Conservation (phyloP, 139 green algal genomes). For the Zygnema cylindricum region DNA sequence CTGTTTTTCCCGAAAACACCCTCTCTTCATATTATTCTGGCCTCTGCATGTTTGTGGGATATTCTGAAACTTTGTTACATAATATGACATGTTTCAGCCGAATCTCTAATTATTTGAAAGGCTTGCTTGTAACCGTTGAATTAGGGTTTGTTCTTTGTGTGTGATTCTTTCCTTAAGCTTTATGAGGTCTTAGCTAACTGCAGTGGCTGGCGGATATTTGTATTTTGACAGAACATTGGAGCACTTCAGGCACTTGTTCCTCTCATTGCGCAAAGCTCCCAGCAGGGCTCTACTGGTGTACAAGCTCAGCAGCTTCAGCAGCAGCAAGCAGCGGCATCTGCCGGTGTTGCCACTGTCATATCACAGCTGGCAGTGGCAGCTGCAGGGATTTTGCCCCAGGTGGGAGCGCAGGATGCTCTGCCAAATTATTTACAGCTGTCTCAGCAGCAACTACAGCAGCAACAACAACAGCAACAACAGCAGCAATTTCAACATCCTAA, state of each 20-base stretch:
- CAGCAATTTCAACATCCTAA: too few relatives aligned
- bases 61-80: too few relatives aligned
- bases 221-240: conserved; percentile 54
- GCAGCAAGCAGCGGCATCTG: conserved; percentile 40
- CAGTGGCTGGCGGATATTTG: background rate
- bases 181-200: background rate
- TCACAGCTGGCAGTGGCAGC: conserved; percentile 44
- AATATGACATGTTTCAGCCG: too few relatives aligned
- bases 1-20: too few relatives aligned
- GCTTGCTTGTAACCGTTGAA: too few relatives aligned
- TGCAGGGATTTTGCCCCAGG: conserved; percentile 46
- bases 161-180: background rate
- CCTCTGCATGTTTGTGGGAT: too few relatives aligned
- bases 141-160: too few relatives aligned
- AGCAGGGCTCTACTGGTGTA: conserved; percentile 3
- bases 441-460: background rate
- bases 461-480: conserved; percentile 21
- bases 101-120: too few relatives aligned
- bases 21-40: too few relatives aligned
- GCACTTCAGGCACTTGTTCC: conserved; percentile 45
- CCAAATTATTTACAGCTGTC: conserved; percentile 1
- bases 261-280: conserved; percentile 32
- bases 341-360: conserved; percentile 43
- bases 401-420: background rate
- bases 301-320: conserved; percentile 53